These are phyloP conservation scores for Populus davidiana DNA, from an alignment of 345 rosid genomes.

Conservation along the genomic window DNA sequence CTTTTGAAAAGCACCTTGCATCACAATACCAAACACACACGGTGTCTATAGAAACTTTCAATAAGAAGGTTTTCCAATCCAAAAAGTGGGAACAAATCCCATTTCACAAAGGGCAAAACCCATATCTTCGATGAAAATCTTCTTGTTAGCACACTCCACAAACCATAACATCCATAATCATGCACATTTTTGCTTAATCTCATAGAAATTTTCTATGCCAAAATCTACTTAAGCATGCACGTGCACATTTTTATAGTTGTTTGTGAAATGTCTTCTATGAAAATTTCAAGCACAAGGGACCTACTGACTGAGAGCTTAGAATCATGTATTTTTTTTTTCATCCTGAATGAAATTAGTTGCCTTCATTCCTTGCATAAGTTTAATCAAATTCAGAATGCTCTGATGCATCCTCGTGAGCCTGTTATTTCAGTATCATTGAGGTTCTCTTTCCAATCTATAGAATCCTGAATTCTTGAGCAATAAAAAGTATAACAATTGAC, in stretches of 20 bases:
- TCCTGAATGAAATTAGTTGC: background rate
- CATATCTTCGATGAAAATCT: too few species aligned
- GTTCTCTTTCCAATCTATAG: background rate
- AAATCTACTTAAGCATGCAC: too few species aligned
- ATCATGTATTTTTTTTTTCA: background rate
- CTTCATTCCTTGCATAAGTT: background rate
- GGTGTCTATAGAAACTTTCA: too few species aligned
- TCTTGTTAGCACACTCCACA: too few species aligned
- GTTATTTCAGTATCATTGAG: background rate
- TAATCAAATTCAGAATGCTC: background rate
- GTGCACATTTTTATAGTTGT: background rate
- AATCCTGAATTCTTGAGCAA: background rate
- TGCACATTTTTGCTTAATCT: too few species aligned
- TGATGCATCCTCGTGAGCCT: background rate
- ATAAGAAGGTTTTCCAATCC: too few species aligned
- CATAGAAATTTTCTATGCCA: too few species aligned
- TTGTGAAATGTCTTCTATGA: background rate
- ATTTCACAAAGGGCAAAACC: too few species aligned
- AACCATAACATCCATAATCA: too few species aligned
- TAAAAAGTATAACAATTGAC: background rate
- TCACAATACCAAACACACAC: too few species aligned
- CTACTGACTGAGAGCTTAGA: background rate
- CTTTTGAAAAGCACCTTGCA: too few species aligned
- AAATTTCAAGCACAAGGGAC: background rate
- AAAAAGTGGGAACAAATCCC: too few species aligned